A percentile compares a stretch with the other conserved stretches of the same genome.
phyloP scores from a whole-genome alignment of 306 rosid genomes.

The Dryas octopetala region DNA sequence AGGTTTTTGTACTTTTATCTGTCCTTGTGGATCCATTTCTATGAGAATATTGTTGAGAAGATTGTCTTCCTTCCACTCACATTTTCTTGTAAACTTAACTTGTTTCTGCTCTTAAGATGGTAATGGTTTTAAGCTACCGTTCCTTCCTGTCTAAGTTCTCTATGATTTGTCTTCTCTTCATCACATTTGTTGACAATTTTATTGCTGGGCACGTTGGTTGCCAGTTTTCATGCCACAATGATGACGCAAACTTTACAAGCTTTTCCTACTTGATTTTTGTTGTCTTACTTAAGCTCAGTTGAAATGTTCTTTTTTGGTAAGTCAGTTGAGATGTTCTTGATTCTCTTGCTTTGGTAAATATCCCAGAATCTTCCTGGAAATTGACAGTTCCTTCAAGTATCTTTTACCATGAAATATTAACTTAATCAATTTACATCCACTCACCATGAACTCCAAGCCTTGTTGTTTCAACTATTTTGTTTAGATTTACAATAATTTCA shows the following conservation, averaged over 20 bases:
- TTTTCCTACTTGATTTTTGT: neutral
- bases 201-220: neutral
- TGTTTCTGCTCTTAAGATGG: neutral
- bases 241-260: neutral
- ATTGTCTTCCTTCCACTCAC: neutral
- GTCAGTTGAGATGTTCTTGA: neutral
- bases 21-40: constrained; percentile 11
- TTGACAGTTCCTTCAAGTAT: neutral
- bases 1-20: constrained; percentile 18
- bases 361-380: neutral
- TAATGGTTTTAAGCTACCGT: neutral
- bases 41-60: neutral
- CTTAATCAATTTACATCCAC: neutral
- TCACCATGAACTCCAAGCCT: neutral
- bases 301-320: too few species aligned
- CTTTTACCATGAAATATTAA: neutral
- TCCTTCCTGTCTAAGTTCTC: neutral
- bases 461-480: neutral
- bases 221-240: neutral
- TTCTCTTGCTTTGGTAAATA: neutral
- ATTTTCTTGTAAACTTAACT: neutral
- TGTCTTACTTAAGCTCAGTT: constrained; percentile 2
- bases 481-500: neutral
- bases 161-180: neutral
- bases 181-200: neutral